These are phyloP conservation scores for Citrus mangshanensis DNA, from an alignment of 345 rosid species.

Conservation along the genomic window DNA sequence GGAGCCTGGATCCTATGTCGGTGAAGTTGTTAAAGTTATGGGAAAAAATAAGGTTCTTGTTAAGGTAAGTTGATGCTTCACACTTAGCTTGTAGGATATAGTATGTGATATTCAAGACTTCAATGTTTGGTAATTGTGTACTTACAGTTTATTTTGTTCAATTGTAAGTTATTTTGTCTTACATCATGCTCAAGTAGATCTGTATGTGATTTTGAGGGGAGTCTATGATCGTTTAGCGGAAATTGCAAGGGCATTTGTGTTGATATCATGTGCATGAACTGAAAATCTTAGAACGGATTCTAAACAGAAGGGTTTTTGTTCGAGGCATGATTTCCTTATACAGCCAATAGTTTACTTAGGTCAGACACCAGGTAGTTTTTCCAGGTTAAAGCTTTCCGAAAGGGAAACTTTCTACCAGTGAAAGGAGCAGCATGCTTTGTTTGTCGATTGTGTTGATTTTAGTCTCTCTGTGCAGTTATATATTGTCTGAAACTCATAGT, in stretches of 20 bases:
- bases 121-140: neutral
- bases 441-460: neutral
- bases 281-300: neutral
- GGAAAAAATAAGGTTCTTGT: constrained; percentile 96
- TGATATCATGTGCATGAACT: neutral
- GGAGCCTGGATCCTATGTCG: constrained; percentile 99
- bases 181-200: neutral
- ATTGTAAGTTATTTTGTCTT: neutral
- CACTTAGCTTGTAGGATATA: neutral
- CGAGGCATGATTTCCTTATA: neutral
- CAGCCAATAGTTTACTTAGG: neutral
- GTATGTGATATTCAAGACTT: neutral
- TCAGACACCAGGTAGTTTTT: neutral
- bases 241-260: neutral
- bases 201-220: neutral
- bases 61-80: constrained; percentile 46
- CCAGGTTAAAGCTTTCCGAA: neutral
- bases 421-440: neutral
- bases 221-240: neutral
- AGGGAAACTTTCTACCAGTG: neutral
- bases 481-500: neutral
- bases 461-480: neutral
- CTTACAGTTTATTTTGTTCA: neutral
- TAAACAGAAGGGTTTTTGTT: neutral
- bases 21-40: constrained; percentile 99